phyloP scores from a whole-genome alignment of 495 filamentous ascomycete species.

The Penicillium coprophilum region DNA sequence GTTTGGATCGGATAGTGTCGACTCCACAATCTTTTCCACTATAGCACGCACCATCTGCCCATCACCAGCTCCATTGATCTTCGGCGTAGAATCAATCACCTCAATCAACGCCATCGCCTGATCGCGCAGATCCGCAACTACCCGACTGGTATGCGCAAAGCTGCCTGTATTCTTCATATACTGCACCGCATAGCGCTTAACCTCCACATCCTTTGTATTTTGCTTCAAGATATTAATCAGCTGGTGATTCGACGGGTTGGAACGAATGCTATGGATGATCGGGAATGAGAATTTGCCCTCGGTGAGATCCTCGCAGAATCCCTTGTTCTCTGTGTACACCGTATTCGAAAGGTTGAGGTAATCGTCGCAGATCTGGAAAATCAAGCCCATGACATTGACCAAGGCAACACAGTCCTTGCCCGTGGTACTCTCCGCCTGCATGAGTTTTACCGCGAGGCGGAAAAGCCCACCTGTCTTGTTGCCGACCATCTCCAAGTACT shows the following conservation, averaged over 20 bases:
- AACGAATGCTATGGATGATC: slow-evolving; percentile 90
- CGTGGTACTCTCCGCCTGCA: slow-evolving; percentile 81
- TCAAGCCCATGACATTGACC: slow-evolving; percentile 85
- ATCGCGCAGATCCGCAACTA: slow-evolving; percentile 64
- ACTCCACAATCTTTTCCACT: slow-evolving; percentile 47
- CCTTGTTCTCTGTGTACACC: slow-evolving; percentile 84
- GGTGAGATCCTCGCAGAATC: slow-evolving; percentile 92
- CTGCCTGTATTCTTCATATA: slow-evolving; percentile 90
- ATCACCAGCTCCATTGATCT: slow-evolving; percentile 30
- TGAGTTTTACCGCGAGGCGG: slow-evolving; percentile 88
- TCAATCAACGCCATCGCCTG: slow-evolving; percentile 67
- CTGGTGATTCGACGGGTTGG: slow-evolving; percentile 74
- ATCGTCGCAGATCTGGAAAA: slow-evolving; percentile 97
- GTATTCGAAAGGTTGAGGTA: slow-evolving; percentile 78
- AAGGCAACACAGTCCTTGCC: slow-evolving; percentile 73
- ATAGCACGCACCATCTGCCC: slow-evolving; percentile 45
- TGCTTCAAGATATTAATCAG: slow-evolving; percentile 91
- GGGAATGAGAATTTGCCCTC: slow-evolving; percentile 99
- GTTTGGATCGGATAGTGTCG: slow-evolving; percentile 33
- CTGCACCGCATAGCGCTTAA: slow-evolving; percentile 86
- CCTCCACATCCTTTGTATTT: slow-evolving; percentile 78
- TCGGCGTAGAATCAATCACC: slow-evolving; percentile 57
- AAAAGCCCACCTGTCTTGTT: slow-evolving; percentile 98
- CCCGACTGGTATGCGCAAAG: slow-evolving; percentile 78
- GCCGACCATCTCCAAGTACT: slow-evolving; percentile 97